These are phyloP conservation scores for Przewalskia tangutica DNA, from an alignment of 257 asterid species.

Conservation along the genomic window DNA sequence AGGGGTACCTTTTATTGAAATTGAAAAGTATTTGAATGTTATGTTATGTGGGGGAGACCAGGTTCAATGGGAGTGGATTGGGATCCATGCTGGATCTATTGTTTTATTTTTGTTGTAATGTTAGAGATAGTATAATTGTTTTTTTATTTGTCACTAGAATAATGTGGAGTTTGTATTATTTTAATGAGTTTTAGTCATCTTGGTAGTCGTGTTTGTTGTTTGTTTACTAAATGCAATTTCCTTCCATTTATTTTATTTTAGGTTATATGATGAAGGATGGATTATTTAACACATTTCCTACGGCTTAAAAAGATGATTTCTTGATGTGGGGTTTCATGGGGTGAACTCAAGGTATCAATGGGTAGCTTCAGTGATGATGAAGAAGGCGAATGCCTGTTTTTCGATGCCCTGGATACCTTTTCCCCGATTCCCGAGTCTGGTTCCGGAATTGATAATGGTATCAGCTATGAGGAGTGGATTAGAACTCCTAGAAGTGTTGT, in stretches of 20 bases:
- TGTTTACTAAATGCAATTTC: conserved; percentile 15
- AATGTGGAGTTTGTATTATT: conserved; percentile 16
- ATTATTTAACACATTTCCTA: conserved; percentile 43
- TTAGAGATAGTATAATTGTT: conserved; percentile 24
- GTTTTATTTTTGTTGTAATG: conserved; percentile 18
- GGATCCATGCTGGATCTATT: conserved; percentile 86
- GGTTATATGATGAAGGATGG: conserved; percentile 33
- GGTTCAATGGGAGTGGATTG: conserved; percentile 76
- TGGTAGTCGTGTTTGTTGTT: conserved; percentile 45
- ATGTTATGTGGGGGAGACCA: conserved; percentile 30
- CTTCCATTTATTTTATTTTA: conserved; percentile 23
- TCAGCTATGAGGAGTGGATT: conserved; percentile 44
- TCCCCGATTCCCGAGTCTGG: conserved; percentile 27
- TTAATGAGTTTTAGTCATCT: conserved; percentile 38
- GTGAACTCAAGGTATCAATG: conserved; percentile 56
- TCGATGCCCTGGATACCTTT: conserved; percentile 64
- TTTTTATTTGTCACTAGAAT: conserved; percentile 23
- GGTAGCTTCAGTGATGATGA: conserved; percentile 40
- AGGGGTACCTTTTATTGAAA: background rate
- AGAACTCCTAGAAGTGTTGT: conserved; percentile 56
- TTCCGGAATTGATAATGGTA: conserved; percentile 17
- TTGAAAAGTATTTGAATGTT: conserved; percentile 4
- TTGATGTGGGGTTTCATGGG: conserved; percentile 55
- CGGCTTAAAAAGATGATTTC: conserved; percentile 30
- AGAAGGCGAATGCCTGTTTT: conserved; percentile 43